Evolutionary conservation across 805 yeast species (phyloP).

Genomic region (Starmera amethionina): DNA sequence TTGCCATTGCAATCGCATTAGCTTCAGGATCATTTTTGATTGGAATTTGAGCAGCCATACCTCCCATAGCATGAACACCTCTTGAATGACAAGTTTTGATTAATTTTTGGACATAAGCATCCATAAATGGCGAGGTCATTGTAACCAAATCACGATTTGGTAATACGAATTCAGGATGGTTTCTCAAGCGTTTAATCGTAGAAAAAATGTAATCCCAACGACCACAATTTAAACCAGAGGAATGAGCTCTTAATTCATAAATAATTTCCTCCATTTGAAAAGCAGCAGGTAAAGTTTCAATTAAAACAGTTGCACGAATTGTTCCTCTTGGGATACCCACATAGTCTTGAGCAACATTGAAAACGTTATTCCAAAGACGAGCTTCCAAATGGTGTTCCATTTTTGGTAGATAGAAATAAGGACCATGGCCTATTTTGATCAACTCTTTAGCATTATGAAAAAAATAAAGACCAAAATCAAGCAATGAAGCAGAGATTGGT

Average conservation of each 20-base stretch:
- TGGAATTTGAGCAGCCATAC: slow-evolving; percentile 86
- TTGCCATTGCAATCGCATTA: slow-evolving; percentile 57
- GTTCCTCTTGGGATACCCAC: slow-evolving; percentile 65
- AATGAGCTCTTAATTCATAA: slow-evolving; percentile 67
- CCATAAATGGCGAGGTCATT: slow-evolving; percentile 77
- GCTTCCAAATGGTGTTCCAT: slow-evolving; percentile 85
- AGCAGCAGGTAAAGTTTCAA: slow-evolving; percentile 78
- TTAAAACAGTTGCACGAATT: slow-evolving; percentile 70
- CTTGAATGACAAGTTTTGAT: slow-evolving; percentile 68
- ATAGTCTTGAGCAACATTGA: slow-evolving; percentile 67
- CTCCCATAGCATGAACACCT: slow-evolving; percentile 84
- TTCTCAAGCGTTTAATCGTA: slow-evolving; percentile 65
- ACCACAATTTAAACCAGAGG: slow-evolving; percentile 79
- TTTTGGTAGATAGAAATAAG: slow-evolving; percentile 76
- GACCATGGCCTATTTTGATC: slow-evolving; percentile 60
- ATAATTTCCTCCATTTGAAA: slow-evolving; percentile 82
- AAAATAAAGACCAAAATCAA: slow-evolving; percentile 74
- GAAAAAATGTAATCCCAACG: slow-evolving; percentile 87
- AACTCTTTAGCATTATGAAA: slow-evolving; percentile 63
- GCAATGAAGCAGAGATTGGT: slow-evolving; percentile 70
- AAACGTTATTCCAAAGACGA: slow-evolving; percentile 73
- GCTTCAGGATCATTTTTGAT: slow-evolving; percentile 60
- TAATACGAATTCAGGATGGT: slow-evolving; percentile 51
- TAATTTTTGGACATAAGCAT: slow-evolving; percentile 63
- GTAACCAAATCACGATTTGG: slow-evolving; percentile 76